These are phyloP conservation scores for Clarireedia paspali DNA, from an alignment of 2,329 filamentous ascomycete genomes.

Conservation along the genomic window DNA sequence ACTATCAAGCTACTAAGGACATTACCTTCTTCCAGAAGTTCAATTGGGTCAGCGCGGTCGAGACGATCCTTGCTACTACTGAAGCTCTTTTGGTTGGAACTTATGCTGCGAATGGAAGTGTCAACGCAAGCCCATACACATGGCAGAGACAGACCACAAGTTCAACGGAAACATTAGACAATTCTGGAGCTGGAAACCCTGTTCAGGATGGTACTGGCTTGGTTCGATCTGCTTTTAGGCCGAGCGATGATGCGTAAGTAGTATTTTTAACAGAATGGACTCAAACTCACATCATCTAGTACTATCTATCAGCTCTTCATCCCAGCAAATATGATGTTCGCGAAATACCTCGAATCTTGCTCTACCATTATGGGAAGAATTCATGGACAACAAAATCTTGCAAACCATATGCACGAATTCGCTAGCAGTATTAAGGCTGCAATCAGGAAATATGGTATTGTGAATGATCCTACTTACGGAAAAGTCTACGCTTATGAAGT, in stretches of 20 bases:
- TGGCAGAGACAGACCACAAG: conserved; percentile 67
- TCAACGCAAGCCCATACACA: conserved; percentile 58
- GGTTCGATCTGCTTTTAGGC: conserved; percentile 80
- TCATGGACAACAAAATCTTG: conserved; percentile 42
- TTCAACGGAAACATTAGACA: conserved; percentile 73
- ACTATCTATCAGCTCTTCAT: conserved; percentile 78
- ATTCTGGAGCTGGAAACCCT: conserved; percentile 73
- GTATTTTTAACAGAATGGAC: not conserved
- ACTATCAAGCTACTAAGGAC: conserved; percentile 66
- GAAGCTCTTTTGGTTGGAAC: conserved; percentile 66
- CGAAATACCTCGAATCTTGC: conserved; percentile 49
- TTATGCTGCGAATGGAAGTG: conserved; percentile 51
- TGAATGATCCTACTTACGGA: conserved; percentile 53
- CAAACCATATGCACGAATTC: conserved; percentile 47
- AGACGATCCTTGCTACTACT: conserved; percentile 61
- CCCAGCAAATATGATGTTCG: conserved; percentile 82
- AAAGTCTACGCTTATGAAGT: conserved; percentile 72
- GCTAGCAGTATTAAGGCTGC: conserved; percentile 57
- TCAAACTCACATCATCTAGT: conserved; percentile 8
- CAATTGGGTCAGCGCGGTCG: conserved; percentile 66
- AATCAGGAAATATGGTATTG: conserved; percentile 64
- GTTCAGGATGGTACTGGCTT: conserved; percentile 68
- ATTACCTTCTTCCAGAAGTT: conserved; percentile 64
- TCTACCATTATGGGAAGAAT: conserved; percentile 45
- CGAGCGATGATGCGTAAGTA: conserved; percentile 70